Evolutionary conservation across 495 filamentous ascomycete species (phyloP), one percentile per base, ranked within the genome.

Genomic region (Penicillium macrosclerotiorum): DNA sequence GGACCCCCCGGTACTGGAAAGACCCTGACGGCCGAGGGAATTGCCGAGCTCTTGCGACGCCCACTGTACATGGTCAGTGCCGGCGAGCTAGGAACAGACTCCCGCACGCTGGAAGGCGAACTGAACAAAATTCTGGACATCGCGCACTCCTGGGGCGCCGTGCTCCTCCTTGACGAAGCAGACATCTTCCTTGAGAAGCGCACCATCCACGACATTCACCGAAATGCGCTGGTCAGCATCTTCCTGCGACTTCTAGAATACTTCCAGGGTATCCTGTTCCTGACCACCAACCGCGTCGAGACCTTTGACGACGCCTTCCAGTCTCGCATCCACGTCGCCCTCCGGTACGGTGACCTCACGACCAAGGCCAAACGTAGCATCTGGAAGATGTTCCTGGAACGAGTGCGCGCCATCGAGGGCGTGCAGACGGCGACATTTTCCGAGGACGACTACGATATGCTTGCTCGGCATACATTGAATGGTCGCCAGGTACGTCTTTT

Each of bases 1-100:
- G 90, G 90, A 0, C 88, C 89, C 11, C 88, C 89, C 1, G 89
- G 89, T 18, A 90, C 88, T 1, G 90, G 90, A 35, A 95, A 95
- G 72, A 95, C 90, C 0, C 74, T 96, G 3, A 95, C 90, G 0
- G 90, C 88, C 3, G 90, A 95, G 56, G 84, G 86, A 12, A 93
- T 96, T 49, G 84, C 85, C 3, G 90, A 93, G 59, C 76, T 90
- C 3, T 79, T 94, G 30, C 81, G 85, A 55, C 84, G 86, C 26
- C 90, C 90, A 1, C 68, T 96, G 8, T 94, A 95, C 60, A 89
- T 85, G 80, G 88, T 93, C 45, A 83, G 77, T 33, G 86, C 86
- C 2, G 88, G 88, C 24, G 89, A 93, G 54, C 68, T 95, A 1
- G 90, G 90, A 31, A 94, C 86, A 0, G 84, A 91, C 56, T 79